These are phyloP conservation scores for Microcos paniculata DNA, from an alignment of 345 rosid genomes.

Conservation along the genomic window DNA sequence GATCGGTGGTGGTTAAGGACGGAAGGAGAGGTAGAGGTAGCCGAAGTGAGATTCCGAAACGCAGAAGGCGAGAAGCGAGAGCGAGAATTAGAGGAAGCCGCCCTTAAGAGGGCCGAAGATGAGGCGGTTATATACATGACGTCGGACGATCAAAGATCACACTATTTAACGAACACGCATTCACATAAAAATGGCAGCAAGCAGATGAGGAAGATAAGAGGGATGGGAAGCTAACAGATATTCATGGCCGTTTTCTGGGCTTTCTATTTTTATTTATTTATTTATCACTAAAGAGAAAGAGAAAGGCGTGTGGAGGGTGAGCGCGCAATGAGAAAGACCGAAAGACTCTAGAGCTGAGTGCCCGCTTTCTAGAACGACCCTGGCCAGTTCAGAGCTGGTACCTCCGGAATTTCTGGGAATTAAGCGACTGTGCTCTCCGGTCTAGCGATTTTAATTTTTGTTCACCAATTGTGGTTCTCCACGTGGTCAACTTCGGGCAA, in stretches of 20 bases:
- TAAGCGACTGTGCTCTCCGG: neutral
- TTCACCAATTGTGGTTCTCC: neutral
- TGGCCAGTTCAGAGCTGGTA: constrained; percentile 5
- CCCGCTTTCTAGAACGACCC: neutral
- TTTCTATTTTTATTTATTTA: neutral
- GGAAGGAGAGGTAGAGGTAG: constrained; percentile 20
- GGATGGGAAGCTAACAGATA: neutral
- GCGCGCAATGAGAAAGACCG: neutral
- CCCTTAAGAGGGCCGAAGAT: constrained; percentile 56
- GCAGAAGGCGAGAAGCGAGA: constrained; percentile 36
- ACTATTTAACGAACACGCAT: neutral
- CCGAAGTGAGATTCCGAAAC: constrained; percentile 19
- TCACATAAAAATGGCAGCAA: constrained; percentile 1
- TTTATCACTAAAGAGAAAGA: neutral
- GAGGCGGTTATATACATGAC: constrained; percentile 70
- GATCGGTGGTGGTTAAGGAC: constrained; percentile 43
- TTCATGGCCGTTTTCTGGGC: neutral
- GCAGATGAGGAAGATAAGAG: neutral
- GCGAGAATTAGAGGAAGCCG: constrained; percentile 36
- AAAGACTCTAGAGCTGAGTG: neutral
- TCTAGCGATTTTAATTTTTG: neutral
- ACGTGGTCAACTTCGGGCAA: neutral
- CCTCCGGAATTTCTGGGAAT: neutral
- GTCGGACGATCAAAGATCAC: constrained; percentile 22
- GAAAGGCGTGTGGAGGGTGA: neutral